These are phyloP conservation scores for Penicillium capsulatum DNA, from an alignment of 2,329 filamentous ascomycete species.

Conservation along the genomic window DNA sequence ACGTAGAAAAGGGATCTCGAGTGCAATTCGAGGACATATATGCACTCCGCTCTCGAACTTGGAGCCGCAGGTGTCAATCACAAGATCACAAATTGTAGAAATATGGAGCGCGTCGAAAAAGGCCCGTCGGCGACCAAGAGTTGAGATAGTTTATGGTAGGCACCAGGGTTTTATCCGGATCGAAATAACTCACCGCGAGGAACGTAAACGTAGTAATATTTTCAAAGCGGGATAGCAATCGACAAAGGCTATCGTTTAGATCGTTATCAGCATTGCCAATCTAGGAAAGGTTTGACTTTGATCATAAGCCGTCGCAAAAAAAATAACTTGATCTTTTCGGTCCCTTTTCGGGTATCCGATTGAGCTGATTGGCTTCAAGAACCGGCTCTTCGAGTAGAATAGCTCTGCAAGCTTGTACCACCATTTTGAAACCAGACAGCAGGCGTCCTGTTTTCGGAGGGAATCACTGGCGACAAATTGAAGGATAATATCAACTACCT, in stretches of 20 bases:
- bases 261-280: conserved; percentile 1
- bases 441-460: conserved; percentile 7
- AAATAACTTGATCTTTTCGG: not conserved
- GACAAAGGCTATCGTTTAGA: not conserved
- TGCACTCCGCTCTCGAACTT: not conserved
- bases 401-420: conserved; percentile 5
- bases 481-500: conserved; percentile 3
- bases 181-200: not conserved
- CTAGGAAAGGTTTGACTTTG: not conserved
- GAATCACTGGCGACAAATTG: conserved; percentile 4
- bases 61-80: conserved; percentile 4
- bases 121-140: not conserved
- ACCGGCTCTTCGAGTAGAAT: conserved; percentile 2
- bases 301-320: conserved; percentile 1
- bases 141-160: not conserved
- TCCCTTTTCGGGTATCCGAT: not conserved
- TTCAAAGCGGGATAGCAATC: not conserved
- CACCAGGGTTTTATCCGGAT: not conserved
- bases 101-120: not conserved
- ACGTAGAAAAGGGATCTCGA: conserved; percentile 3
- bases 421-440: conserved; percentile 5
- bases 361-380: conserved; percentile 1
- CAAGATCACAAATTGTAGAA: conserved; percentile 2
- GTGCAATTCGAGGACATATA: conserved; percentile 3
- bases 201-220: not conserved